Evolutionary conservation across 2,329 filamentous ascomycete species (phyloP), one percentile per base, ranked within the genome.

Genomic region (Scortechinia acanthostroma): DNA sequence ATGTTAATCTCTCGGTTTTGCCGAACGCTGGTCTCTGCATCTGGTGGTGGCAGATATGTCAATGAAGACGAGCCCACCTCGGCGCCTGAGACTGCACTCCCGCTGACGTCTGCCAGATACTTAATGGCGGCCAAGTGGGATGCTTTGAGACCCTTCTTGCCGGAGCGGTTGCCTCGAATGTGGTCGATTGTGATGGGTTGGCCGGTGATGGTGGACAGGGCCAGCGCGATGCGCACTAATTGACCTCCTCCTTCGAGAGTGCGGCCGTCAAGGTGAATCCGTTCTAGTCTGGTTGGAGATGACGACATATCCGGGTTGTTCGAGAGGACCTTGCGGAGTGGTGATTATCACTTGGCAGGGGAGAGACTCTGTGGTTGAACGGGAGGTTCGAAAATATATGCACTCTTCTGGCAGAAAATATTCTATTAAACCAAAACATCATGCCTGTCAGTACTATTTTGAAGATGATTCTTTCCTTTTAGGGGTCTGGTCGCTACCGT

Each of bases 231-330:
- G 19, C 78, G 75, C 37, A 81, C 63, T 2, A 83, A 64, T 56
- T 83, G 78, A 14, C 78, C 78, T 21, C 78, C 78, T 30, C 77
- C 78, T 67, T 83, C 77, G 17, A 81, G 70, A 2, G 69, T 77
- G 16, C 68, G 69, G 42, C 78, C 77, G 53, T 77, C 69, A 10
- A 81, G 58, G 43, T 62, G 54, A 21, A 72, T 40, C 25, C n/a
- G 25, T 30, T 30, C 10, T 10, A 10, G 10, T 30, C 25, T 30
- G 25, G n/a, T n/a, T 30, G 25, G n/a, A n/a, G n/a, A n/a, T n/a
- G n/a, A n/a, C n/a, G n/a, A n/a, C n/a, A n/a, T n/a, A n/a, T n/a
- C n/a, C n/a, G n/a, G n/a, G n/a, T n/a, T n/a, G n/a, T n/a, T n/a
- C n/a, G n/a, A n/a, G n/a, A n/a, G n/a, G n/a, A n/a, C n/a, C n/a